Base-by-base conservation (phyloP, 2,329 filamentous ascomycete genomes). In the Arthrocladium fulminans region DNA sequence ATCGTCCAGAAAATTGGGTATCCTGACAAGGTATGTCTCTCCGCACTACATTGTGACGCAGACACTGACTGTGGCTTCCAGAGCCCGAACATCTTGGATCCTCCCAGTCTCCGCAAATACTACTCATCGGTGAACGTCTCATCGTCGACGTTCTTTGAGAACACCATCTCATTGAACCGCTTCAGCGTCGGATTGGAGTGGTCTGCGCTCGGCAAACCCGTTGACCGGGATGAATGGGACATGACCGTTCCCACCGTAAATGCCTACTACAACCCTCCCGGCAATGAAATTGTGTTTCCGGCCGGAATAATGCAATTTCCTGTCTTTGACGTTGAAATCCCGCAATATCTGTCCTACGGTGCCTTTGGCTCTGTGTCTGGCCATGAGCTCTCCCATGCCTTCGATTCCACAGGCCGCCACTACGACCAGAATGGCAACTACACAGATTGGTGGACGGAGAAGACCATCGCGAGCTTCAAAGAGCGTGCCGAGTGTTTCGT, bases 261-360 rank as follows among this genome's bases (percentile, higher is more conserved):
- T 56, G 81, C 81, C 1, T 82, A 54, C 40, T 83, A 84, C 62
- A 77, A 79, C 54, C 75, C 74, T 23, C 71, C 73, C 0, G 73
- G 74, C n/a, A 85, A 86, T 57, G 76, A 81, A 57, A 84, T 86
- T 39, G 76, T 80, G 2, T 83, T 86, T 61, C 80, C 79, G 1
- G 80, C 81, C 0, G 83, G 80, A 0, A 83, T 85, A 49, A 80
- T 84, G 75, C 82, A 86, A 60, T 75, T 77, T 2, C 81, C 83
- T 0, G 68, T 81, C 1, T 86, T 85, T 58, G 76, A 82, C 50
- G 73, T 76, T 9, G 66, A 74, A 3, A 71, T 83, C 1, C 83
- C 83, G 0, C 66, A 75, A 20, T 86, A 85, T 56, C 65, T 86
- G 30, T 75, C 75, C 8, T 87, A 84, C 60, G 82, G 81, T n/a